Percentiles rank a stretch among this genome's conserved stretches.
Evolutionary conservation across 2,329 filamentous ascomycete species (phyloP).

Genomic region (Hypoxylon sp.): DNA sequence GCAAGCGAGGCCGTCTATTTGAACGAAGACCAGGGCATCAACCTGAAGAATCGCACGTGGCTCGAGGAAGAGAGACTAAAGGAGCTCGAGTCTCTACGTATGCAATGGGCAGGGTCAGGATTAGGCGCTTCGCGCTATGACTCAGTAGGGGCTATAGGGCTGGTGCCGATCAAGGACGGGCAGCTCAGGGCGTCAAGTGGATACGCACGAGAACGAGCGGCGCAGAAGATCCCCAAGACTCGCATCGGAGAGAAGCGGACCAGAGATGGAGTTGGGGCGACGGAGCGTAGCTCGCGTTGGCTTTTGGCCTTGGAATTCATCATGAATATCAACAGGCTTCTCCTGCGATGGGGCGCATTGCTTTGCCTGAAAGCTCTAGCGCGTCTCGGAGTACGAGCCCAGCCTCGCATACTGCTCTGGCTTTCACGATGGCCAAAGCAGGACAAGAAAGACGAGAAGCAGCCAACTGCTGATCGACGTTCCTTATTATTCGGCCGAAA

Average conservation of each 20-base stretch:
- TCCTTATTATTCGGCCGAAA: conserved; percentile 65
- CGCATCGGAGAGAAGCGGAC: conserved; percentile 60
- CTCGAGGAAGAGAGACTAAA: conserved; percentile 87
- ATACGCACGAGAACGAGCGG: conserved; percentile 78
- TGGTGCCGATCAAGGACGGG: conserved; percentile 66
- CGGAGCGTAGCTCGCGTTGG: conserved; percentile 84
- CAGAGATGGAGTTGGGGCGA: conserved; percentile 79
- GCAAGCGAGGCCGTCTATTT: conserved; percentile 96
- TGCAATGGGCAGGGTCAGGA: conserved; percentile 64
- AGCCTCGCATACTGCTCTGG: conserved; percentile 73
- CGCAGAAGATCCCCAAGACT: conserved; percentile 67
- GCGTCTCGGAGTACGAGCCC: conserved; percentile 70
- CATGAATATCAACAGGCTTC: conserved; percentile 76
- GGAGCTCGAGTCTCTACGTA: conserved; percentile 75
- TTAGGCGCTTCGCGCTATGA: conserved; percentile 64
- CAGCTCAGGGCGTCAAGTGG: conserved; percentile 64
- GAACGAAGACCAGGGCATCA: conserved; percentile 85
- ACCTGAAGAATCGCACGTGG: conserved; percentile 85
- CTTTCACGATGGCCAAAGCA: conserved; percentile 61
- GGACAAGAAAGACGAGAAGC: conserved; percentile 47
- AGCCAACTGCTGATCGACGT: conserved; percentile 41
- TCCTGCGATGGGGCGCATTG: conserved; percentile 70
- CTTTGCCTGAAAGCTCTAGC: conserved; percentile 67
- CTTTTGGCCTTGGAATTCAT: conserved; percentile 81
- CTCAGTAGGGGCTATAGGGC: conserved; percentile 65